Evolutionary conservation across 345 rosid species (phyloP), one percentile per base, ranked within the genome.

Genomic region (Arabis hirsuta): DNA sequence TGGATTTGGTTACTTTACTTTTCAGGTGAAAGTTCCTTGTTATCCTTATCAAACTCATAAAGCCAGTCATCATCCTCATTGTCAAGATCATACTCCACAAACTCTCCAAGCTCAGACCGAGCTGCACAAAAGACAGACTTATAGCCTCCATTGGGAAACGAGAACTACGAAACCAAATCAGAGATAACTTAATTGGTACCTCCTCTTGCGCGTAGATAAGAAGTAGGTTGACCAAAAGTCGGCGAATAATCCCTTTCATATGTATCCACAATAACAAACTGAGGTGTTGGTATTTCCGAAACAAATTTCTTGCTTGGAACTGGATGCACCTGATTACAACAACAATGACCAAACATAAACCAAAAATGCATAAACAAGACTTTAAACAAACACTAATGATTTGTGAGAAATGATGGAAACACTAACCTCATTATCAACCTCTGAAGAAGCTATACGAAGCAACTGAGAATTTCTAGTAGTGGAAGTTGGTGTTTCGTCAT

Each of bases 11-110:
- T 29, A 62, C 38, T 19, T 69, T 83, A 92, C 97, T 84, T 87
- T 83, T 92, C 97, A 31, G 87, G 83, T 3, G 84, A 12, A 71
- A 96, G 86, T 64, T 78, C 65, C 55, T 84, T 86, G 73, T 71
- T 84, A 62, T 91, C 94, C 50, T 72, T 81, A 72, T 86, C 86
- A 72, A 74, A 85, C 27, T 85, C 88, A 12, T 76, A 71, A 81
- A 95, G 91, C 98, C 99, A 95, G 71, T 88, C 97, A 78, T 91
- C 99, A 78, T 95, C 99, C 72, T 95, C 99, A 74, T 95, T 95
- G 78, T 92, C 99, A 62, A 95, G 78, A 83, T 95, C 98, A 74
- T 92, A 95, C 83, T 95, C 99, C 62, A 95, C 88, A 84, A 95
- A 95, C 26, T 95, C 98, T 45, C 97, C 99, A 79, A 95, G 82